Evolutionary conservation across 2,329 filamentous ascomycete species (phyloP), one percentile per base, ranked within the genome.

Genomic region (Aspergillus arachidicola): DNA sequence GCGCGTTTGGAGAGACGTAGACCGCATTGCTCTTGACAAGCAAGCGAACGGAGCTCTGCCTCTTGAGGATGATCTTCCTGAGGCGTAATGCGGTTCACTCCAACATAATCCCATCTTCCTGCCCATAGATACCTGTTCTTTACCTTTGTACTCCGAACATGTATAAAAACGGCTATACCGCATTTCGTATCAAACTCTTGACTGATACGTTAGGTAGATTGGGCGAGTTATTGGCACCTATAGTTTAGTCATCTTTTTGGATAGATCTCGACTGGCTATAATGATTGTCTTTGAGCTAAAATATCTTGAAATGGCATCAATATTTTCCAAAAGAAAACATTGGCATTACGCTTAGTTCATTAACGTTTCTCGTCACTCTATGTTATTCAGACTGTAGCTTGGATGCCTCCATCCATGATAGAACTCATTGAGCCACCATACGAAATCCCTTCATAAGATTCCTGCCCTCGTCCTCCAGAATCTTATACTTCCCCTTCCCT

Each of bases 1-100:
- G 62, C 87, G 94, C 23, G 93, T 97, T 6, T 96, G 93, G 94
- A 84, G 80, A 61, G 89, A 91, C 32, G 92, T 90, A 1, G 94
- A 97, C 67, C 80, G 78, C 28, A 88, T 96, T 45, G 90, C 92
- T 6, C 81, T 80, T 50, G 80, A 85, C 74, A 74, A 96, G 80
- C 89, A 92, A 77, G 70, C 79, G 2, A 80, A 80, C 2, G 87
- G 87, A 0, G 83, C 73, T 21, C 66, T 71, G 61, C 79, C 81
- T 11, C 72, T 77, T 6, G 83, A 86, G 69, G 81, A 83, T 70
- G 72, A 74, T 26, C 32, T 38, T 11, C 16, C 51, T 19, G 23
- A 6, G 26, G 30, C 3, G 4, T 36, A 23, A n/a, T 28, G 12
- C 6, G 12, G 19, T 11, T 23, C 3, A 9, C 38, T 1, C 2